Percentiles rank a stretch among this genome's conserved stretches.
Conservation (phyloP, 2,329 filamentous ascomycete species). For the Falciphora oryzae region DNA sequence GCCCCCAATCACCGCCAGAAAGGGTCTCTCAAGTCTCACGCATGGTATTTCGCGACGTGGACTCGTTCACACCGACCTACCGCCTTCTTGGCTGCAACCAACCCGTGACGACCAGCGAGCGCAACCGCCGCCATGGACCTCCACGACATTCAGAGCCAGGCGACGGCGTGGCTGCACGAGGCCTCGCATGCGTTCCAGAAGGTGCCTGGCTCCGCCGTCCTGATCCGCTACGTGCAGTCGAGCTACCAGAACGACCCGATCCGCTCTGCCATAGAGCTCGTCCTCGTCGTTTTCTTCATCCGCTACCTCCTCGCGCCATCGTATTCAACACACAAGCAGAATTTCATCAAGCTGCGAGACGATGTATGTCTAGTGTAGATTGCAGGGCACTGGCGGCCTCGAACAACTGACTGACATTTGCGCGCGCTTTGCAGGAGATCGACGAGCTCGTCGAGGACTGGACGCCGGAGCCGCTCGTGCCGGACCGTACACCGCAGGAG, state of each 20-base stretch:
- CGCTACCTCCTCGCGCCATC: constrained; percentile 87
- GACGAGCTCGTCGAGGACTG: constrained; percentile 96
- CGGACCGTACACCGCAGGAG: constrained; percentile 67
- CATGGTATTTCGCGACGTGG: not conserved
- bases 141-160: constrained; percentile 51
- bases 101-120: not conserved
- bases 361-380: constrained; percentile 41
- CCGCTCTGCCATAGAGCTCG: constrained; percentile 85
- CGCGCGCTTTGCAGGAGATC: constrained; percentile 55
- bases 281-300: constrained; percentile 92
- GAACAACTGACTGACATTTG: constrained; percentile 11
- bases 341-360: constrained; percentile 82
- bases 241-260: constrained; percentile 98
- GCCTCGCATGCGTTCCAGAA: constrained; percentile 70
- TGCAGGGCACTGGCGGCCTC: not conserved
- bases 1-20: not conserved
- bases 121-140: constrained; percentile 48
- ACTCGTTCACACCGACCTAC: not conserved
- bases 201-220: constrained; percentile 87
- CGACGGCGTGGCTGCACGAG: constrained; percentile 46
- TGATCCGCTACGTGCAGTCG: constrained; percentile 91
- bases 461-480: constrained; percentile 87
- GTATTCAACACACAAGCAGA: constrained; percentile 86
- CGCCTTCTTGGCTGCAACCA: not conserved
- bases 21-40: not conserved